phyloP scores from a whole-genome alignment of 2,329 filamentous ascomycete genomes.

The Penicillium decumbens region DNA sequence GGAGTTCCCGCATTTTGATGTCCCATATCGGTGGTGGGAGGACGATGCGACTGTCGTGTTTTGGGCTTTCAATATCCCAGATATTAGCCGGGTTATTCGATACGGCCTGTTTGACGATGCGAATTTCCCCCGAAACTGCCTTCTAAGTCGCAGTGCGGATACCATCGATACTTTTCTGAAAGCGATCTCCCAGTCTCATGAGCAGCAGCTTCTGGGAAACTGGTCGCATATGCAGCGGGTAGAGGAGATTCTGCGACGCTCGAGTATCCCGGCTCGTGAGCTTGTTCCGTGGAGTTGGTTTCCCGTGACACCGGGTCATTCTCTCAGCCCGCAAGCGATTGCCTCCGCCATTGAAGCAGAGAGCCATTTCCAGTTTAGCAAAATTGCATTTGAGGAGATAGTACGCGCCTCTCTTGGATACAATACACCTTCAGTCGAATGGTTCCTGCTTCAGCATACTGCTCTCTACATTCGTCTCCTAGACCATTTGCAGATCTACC shows the following conservation, averaged over 20 bases:
- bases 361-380: constrained; percentile 38
- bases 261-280: constrained; percentile 20
- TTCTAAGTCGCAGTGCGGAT: constrained; percentile 31
- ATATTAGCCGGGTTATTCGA: constrained; percentile 37
- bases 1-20: constrained; percentile 32
- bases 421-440: constrained; percentile 30
- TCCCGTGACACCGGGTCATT: constrained; percentile 23
- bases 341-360: constrained; percentile 36
- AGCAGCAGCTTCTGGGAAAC: constrained; percentile 24
- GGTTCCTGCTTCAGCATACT: constrained; percentile 39
- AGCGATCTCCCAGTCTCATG: constrained; percentile 26
- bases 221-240: constrained; percentile 37
- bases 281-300: constrained; percentile 36
- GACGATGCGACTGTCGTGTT: constrained; percentile 37
- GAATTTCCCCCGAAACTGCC: constrained; percentile 31
- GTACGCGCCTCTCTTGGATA: constrained; percentile 40
- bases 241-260: constrained; percentile 37
- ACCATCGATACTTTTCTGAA: constrained; percentile 33
- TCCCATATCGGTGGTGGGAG: constrained; percentile 40
- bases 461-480: constrained; percentile 32
- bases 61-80: constrained; percentile 37
- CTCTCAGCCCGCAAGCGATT: constrained; percentile 23
- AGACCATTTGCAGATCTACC: constrained; percentile 30
- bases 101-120: constrained; percentile 36
- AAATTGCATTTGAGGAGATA: constrained; percentile 38